Evolutionary conservation across 2,329 filamentous ascomycete genomes (phyloP).

Genomic region (Microdochium trichocladiopsis): DNA sequence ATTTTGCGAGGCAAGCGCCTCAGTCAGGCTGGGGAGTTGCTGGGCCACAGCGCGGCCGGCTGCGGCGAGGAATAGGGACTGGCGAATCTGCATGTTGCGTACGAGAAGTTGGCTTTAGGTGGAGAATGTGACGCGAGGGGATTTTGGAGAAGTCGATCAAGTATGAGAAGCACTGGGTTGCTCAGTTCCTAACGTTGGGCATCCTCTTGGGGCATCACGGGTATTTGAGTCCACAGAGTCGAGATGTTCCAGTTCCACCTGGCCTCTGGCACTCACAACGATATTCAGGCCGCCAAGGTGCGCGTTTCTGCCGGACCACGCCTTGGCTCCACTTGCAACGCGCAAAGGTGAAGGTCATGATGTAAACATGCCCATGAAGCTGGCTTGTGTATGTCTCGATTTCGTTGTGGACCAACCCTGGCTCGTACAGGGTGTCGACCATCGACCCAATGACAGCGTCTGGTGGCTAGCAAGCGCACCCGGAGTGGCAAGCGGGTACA

Average conservation of each 20-base stretch:
- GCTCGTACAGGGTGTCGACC: not conserved
- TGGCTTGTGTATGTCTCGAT: not conserved
- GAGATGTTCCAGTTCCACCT: not conserved
- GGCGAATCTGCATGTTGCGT: not conserved
- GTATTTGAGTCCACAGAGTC: not conserved
- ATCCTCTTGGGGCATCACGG: no score
- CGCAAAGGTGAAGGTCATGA: not conserved
- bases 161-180: not conserved
- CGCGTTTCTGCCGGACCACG: not conserved
- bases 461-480: not conserved
- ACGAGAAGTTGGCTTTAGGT: not conserved
- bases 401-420: not conserved
- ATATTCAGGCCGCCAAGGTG: not conserved
- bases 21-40: conserved; percentile 5
- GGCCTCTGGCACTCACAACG: not conserved
- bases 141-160: not conserved
- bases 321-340: not conserved
- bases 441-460: not conserved
- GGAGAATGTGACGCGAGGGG: not conserved
- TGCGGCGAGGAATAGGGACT: not conserved
- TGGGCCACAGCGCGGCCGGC: not conserved
- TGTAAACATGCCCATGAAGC: not conserved
- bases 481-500: not conserved
- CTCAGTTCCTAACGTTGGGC: no score
- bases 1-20: conserved; percentile 12